These are phyloP conservation scores for Dalbergia cochinchinensis DNA, from an alignment of 306 rosid species.

Conservation along the genomic window DNA sequence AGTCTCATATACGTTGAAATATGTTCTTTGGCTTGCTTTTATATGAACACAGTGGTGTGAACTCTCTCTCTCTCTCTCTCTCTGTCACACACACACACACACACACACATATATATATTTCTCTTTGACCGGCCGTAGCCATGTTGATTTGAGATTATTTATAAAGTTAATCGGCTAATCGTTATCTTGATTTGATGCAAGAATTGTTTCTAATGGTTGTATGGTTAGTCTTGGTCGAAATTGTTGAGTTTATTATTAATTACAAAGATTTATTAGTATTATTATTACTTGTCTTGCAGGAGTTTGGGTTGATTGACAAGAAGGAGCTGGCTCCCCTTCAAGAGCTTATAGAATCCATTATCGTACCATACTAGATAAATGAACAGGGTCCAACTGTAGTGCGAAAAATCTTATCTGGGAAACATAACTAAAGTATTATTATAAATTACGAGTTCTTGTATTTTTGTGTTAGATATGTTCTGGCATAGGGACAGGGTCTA, in stretches of 20 bases:
- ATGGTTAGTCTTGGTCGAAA: neutral
- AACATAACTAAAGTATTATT: slow-evolving; percentile 43
- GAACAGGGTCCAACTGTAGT: slow-evolving; percentile 46
- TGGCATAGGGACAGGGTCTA: slow-evolving; percentile 44
- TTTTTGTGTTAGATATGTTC: slow-evolving; percentile 42
- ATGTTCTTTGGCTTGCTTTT: slow-evolving; percentile 14
- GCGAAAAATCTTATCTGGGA: slow-evolving; percentile 44
- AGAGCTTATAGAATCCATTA: slow-evolving; percentile 94
- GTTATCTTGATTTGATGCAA: slow-evolving; percentile 27
- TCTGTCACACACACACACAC: no score
- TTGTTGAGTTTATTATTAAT: neutral
- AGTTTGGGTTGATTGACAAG: slow-evolving; percentile 94
- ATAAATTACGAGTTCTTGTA: slow-evolving; percentile 48
- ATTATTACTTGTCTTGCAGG: slow-evolving; percentile 61
- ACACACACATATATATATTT: neutral
- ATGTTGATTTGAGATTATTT: neutral
- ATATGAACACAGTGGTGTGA: neutral
- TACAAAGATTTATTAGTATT: neutral
- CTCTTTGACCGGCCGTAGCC: neutral
- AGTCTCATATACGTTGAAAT: slow-evolving; percentile 49
- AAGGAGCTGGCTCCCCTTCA: slow-evolving; percentile 99
- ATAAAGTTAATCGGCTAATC: neutral
- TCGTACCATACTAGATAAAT: slow-evolving; percentile 72
- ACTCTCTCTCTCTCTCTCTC: no score
- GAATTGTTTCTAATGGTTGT: slow-evolving; percentile 23